Conservation (phyloP, 2,329 filamentous ascomycete genomes). For the Cladophialophora psammophila region DNA sequence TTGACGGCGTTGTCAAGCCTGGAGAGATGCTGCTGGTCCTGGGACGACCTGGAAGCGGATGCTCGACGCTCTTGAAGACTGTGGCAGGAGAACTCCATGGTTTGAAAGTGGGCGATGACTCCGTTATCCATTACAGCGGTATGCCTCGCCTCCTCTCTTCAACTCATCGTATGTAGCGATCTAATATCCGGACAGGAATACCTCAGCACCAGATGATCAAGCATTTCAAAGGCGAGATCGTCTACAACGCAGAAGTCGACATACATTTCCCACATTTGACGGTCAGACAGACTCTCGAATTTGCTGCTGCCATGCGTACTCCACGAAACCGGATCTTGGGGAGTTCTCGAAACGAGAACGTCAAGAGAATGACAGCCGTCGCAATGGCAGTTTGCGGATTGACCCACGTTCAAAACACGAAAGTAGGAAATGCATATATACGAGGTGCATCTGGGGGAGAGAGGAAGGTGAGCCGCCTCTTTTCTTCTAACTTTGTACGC, state of each 20-base stretch:
- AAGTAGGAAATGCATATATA: conserved; percentile 63
- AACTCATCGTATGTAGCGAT: not conserved
- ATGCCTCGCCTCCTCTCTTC: conserved; percentile 31
- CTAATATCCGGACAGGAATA: conserved; percentile 14
- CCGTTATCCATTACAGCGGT: conserved; percentile 79
- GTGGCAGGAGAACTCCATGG: conserved; percentile 80
- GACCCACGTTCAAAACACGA: conserved; percentile 60
- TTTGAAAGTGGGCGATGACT: conserved; percentile 72
- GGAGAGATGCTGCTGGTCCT: conserved; percentile 76
- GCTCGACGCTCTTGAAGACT: conserved; percentile 74
- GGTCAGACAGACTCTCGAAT: conserved; percentile 65
- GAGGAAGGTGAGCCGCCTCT: conserved; percentile 40
- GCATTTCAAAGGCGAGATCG: conserved; percentile 78
- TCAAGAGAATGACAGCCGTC: conserved; percentile 52
- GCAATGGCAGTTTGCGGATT: conserved; percentile 56
- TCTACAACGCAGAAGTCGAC: conserved; percentile 85
- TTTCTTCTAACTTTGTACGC: not conserved
- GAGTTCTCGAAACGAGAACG: conserved; percentile 51
- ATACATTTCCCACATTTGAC: conserved; percentile 79
- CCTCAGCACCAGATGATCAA: conserved; percentile 3
- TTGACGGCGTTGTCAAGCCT: conserved; percentile 72
- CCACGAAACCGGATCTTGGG: conserved; percentile 50
- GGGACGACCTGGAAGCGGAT: conserved; percentile 72
- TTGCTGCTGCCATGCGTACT: conserved; percentile 62
- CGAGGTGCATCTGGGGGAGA: conserved; percentile 69